phyloP scores from a whole-genome alignment of 2,329 filamentous ascomycete genomes.

The Juglanconis sp. region DNA sequence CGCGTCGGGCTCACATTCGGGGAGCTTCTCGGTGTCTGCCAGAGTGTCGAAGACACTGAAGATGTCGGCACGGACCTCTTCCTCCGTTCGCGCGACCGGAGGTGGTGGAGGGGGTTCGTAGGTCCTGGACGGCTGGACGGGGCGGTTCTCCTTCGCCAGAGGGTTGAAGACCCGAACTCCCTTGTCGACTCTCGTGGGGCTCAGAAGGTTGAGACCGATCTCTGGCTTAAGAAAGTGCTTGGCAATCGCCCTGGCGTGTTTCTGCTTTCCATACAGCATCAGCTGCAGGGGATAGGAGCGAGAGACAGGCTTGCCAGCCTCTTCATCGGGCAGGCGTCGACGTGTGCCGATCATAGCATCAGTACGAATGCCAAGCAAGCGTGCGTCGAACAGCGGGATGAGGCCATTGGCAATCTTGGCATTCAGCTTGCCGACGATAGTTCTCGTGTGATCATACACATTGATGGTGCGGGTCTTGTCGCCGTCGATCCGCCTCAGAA shows the following conservation, averaged over 20 bases:
- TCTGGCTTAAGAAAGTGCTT: conserved; percentile 2
- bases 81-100: conserved; percentile 60
- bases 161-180: conserved; percentile 76
- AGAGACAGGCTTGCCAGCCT: conserved; percentile 60
- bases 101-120: conserved; percentile 32
- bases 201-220: conserved; percentile 67
- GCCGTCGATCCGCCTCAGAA: conserved; percentile 58
- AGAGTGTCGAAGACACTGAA: conserved; percentile 85
- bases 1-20: conserved; percentile 64
- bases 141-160: conserved; percentile 53
- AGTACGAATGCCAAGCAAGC: conserved; percentile 62
- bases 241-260: conserved; percentile 47
- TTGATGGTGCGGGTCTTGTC: conserved; percentile 61
- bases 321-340: conserved; percentile 60
- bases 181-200: conserved; percentile 62
- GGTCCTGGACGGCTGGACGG: background rate
- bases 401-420: conserved; percentile 63
- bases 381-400: conserved; percentile 68
- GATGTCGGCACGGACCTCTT: conserved; percentile 83
- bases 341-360: conserved; percentile 69
- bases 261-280: conserved; percentile 75
- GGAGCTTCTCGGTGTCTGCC: conserved; percentile 70
- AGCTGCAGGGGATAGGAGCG: conserved; percentile 63
- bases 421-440: conserved; percentile 76
- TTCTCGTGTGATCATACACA: conserved; percentile 68